Percentiles rank a stretch among this genome's conserved stretches.
Evolutionary conservation across 2,329 filamentous ascomycete species (phyloP).

Genomic region (Aureobasidium zeae): DNA sequence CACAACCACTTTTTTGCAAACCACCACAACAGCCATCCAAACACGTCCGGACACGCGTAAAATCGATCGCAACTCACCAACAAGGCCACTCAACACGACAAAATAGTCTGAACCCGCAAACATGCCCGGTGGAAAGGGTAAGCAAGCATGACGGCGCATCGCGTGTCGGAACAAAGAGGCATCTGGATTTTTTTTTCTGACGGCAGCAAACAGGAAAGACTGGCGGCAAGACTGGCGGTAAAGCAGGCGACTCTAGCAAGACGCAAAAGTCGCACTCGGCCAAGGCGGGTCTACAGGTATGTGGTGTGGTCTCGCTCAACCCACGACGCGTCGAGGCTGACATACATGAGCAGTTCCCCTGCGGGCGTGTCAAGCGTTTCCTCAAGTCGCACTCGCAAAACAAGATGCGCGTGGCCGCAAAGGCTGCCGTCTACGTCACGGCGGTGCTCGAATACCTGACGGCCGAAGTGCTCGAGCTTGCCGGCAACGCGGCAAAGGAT

Average conservation of each 20-base stretch:
- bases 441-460: slow-evolving; percentile 97
- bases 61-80: slow-evolving; percentile 13
- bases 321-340: slow-evolving; percentile 27
- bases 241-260: slow-evolving; percentile 68
- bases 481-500: slow-evolving; percentile 97
- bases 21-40: slow-evolving; percentile 2
- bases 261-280: slow-evolving; percentile 89
- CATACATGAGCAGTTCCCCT: slow-evolving; percentile 67
- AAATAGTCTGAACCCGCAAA: slow-evolving; percentile 17
- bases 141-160: slow-evolving; percentile 48
- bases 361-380: slow-evolving; percentile 99
- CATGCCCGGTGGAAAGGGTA: slow-evolving; percentile 89
- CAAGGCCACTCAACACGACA: slow-evolving; percentile 3
- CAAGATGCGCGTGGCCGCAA: slow-evolving; percentile 98
- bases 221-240: slow-evolving; percentile 84
- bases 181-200: slow-evolving; percentile 25
- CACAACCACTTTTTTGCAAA: slow-evolving; percentile 14
- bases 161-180: slow-evolving; percentile 19
- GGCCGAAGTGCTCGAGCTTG: slow-evolving; percentile 93
- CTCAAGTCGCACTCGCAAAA: slow-evolving; percentile 98
- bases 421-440: slow-evolving; percentile 96
- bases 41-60: slow-evolving; percentile 14
- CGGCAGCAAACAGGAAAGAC: slow-evolving; percentile 38
- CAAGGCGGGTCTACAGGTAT: slow-evolving; percentile 90
- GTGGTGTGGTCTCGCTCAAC: slow-evolving; percentile 30